These are phyloP conservation scores for Thelephora ganbajun DNA, from an alignment of 768 basidiomycete genomes.

Conservation along the genomic window DNA sequence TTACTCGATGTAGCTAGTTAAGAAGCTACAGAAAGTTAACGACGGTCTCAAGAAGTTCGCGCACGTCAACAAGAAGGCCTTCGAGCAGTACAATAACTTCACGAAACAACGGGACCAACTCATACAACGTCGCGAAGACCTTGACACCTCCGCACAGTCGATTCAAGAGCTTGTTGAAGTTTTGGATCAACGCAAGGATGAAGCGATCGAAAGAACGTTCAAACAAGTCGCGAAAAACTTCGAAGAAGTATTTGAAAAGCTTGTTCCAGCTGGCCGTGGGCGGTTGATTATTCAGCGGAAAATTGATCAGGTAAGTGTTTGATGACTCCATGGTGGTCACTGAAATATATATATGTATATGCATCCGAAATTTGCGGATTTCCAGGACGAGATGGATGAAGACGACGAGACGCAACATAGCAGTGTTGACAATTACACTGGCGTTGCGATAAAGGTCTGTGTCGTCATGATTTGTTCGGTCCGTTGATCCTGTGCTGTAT, in stretches of 20 bases:
- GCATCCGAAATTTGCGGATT: not conserved
- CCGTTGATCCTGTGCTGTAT: not conserved
- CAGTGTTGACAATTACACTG: slow-evolving; percentile 87
- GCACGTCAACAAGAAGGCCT: slow-evolving; percentile 98
- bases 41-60: slow-evolving; percentile 93
- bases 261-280: slow-evolving; percentile 90
- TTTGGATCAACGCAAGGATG: slow-evolving; percentile 93
- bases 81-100: slow-evolving; percentile 96
- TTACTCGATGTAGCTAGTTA: slow-evolving; percentile 54
- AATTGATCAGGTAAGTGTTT: slow-evolving; percentile 57
- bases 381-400: slow-evolving; percentile 58
- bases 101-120: slow-evolving; percentile 95
- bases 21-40: slow-evolving; percentile 84
- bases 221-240: slow-evolving; percentile 97
- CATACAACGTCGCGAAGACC: slow-evolving; percentile 72
- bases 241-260: slow-evolving; percentile 90
- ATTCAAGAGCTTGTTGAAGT: slow-evolving; percentile 90
- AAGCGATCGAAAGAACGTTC: slow-evolving; percentile 96
- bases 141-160: slow-evolving; percentile 78
- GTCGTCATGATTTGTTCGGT: not conserved
- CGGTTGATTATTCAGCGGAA: slow-evolving; percentile 84
- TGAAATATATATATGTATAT: not conserved
- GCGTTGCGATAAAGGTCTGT: slow-evolving; percentile 83
- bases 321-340: not conserved
- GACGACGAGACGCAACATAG: slow-evolving; percentile 68